phyloP scores from a whole-genome alignment of 441 rosid genomes.

The Breynia disticha region DNA sequence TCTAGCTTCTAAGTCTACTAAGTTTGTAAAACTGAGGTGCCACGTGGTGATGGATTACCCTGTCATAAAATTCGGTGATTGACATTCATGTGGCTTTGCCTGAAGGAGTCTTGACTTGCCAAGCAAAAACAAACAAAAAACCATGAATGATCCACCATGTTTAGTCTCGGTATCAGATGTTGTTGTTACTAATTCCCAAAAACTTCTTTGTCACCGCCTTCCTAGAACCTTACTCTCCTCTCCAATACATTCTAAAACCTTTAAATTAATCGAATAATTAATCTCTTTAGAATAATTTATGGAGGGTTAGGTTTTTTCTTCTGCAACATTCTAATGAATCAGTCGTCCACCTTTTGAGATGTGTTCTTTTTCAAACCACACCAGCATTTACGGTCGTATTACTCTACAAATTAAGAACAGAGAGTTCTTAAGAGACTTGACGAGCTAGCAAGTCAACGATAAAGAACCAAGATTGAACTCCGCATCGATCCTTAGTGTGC shows the following conservation, averaged over 20 bases:
- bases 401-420: too few relatives aligned
- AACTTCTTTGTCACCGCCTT: background rate
- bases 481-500: too few relatives aligned
- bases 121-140: slow-evolving; percentile 2
- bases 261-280: background rate
- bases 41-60: slow-evolving; percentile 5
- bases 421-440: too few relatives aligned
- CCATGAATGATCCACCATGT: background rate
- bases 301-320: slow-evolving; percentile 21
- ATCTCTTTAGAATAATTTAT: background rate
- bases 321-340: slow-evolving; percentile 19
- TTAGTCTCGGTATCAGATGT: background rate
- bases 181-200: background rate
- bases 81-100: background rate
- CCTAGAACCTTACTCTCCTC: background rate
- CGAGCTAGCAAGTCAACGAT: too few relatives aligned
- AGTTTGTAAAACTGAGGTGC: background rate
- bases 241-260: slow-evolving; percentile 3
- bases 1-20: too few relatives aligned
- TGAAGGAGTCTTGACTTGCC: slow-evolving; percentile 15
- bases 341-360: slow-evolving; percentile 4
- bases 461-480: too few relatives aligned
- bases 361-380: slow-evolving; percentile 11
- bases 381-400: too few relatives aligned
- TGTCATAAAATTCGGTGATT: slow-evolving; percentile 8